Evolutionary conservation across 192 early-diverging fungal species (phyloP), one percentile per base, ranked within the genome.

Genomic region (Coemansia sp.): DNA sequence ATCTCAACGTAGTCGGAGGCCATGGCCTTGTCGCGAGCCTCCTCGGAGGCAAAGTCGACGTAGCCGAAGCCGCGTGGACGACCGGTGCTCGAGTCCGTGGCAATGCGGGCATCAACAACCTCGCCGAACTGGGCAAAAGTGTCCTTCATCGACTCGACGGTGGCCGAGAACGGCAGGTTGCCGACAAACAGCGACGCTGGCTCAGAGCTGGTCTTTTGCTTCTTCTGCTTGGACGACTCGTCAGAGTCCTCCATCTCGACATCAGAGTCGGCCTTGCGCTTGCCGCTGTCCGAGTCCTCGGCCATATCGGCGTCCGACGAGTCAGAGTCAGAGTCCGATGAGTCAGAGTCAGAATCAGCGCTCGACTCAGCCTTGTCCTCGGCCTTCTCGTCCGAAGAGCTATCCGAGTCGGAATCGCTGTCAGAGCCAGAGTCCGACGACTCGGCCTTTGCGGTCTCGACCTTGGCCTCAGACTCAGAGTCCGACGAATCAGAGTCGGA

Each of bases 101-200:
- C 87, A 58, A 98, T 87, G 50, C 94, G 89, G 21, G 89, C 90
- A 59, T 80, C 82, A 5, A 66, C 62, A 56, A 97, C 84, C 58
- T 86, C 85, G 64, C 94, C 93, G 71, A 64, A 84, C 31, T 85
- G 83, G 40, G 59, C 65, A 70, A 99, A 97, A 55, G 93, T 85
- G 46, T 79, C 79, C 51, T 77, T 74, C 50, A 99, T 78, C 64
- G 89, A 87, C 34, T 85, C 73, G 54, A 95, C 93, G 21, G 84
- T 84, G 20, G 82, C 84, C 22, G 92, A 85, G 82, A 89, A 97
- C 15, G 93, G 83, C 37, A 99, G 82, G 88, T 98, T 98, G 59
- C 90, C 96, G 48, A 98, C 75, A 78, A 90, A 94, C 22, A 90
- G 85, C 5, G 90, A 92, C 21, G 14, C 34, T 1, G 59, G 53